Base-by-base conservation (phyloP, 192 early-diverging fungal genomes). In the Podila horticola region DNA sequence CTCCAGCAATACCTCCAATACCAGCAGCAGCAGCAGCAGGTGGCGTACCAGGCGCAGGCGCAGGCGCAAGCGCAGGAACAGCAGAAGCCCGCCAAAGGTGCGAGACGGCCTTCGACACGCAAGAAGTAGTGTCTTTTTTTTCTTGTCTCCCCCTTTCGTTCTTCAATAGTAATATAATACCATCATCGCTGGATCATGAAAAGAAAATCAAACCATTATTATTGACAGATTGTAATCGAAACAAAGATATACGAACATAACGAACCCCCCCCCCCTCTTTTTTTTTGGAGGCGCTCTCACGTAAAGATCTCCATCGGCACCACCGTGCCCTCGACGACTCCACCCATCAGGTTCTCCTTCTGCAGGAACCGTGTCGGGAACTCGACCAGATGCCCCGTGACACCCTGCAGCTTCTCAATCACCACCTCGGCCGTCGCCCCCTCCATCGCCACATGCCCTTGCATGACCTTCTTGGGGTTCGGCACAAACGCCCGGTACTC, bases 241-340 rank as follows among this genome's bases (percentile, higher is more conserved):
- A 20, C 5, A 29, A 9, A 3, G 34, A 36, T 36, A 36, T 36
- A 36, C 1, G 10, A 36, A 36, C 10, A 36, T 36, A n/a, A n/a
- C n/a, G n/a, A n/a, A n/a, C n/a, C n/a, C n/a, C n/a, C n/a, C n/a
- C n/a, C n/a, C n/a, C n/a, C n/a, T n/a, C n/a, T n/a, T n/a, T n/a
- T n/a, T n/a, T n/a, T n/a, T n/a, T n/a, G n/a, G n/a, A n/a, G n/a
- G n/a, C n/a, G n/a, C 2, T 9, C 8, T 30, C 67, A 90, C 34
- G 87, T 88, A 63, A 88, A 90, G 58, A 88, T 86, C 36, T 85
- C 84, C 86, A 89, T 89, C 10, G 86, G 89, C 7, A 87, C 81
- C 6, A 90, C 82, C 0, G 83, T 74, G 52, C 86, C 88, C 34
- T 85, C 68, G 11, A 89, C 71, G 17, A 58, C 83, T 19, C 82